Evolutionary conservation across 345 rosid species (phyloP), one percentile per base, ranked within the genome.

Genomic region (Gossypium bickii): DNA sequence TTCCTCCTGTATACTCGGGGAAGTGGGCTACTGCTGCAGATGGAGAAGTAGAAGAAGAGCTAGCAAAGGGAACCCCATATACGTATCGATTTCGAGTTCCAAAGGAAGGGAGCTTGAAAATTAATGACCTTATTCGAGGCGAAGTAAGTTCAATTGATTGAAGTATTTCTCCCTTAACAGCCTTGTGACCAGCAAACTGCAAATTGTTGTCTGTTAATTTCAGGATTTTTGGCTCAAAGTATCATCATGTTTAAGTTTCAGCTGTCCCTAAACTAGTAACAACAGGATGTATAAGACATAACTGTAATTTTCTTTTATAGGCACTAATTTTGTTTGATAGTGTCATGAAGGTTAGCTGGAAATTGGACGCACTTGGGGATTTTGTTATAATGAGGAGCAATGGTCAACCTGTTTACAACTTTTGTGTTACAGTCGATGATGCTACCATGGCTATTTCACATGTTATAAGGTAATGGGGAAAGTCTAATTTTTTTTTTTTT

Each of bases 391-490:
- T 92, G 97, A 88, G 97, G 82, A 92, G 97, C 86, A 93, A 92
- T 51, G 98, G 97, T 43, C 97, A 88, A 78, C 98, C 98, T 66
- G 97, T 92, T 69, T 94, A 92, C 89, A 94, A 92, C 82, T 94
- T 90, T 80, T 92, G 97, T 82, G 98, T 93, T 65, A 89, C 97
- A 1, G 93, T 93, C n/a, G 98, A 93, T 86, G 98, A 93, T 83
- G 92, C 98, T 71, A 84, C 93, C 78, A 93, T 91, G 98, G 93
- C 98, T 74, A 93, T 93, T 67, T 91, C 98, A 56, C 98, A 94
- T 86, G 97, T 92, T 78, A 89, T 94, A 78, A 90, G 98, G 98
- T 93, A 76, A 75, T 70, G 72, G 22, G n/a, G 71, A 13, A 38
- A 45, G 15, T 75, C 16, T 48, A 48, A 56, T 38, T 12, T 44